Conservation (phyloP, 371 early-diverging fungal species). For the Rhizoclosmatium hyalinum region DNA sequence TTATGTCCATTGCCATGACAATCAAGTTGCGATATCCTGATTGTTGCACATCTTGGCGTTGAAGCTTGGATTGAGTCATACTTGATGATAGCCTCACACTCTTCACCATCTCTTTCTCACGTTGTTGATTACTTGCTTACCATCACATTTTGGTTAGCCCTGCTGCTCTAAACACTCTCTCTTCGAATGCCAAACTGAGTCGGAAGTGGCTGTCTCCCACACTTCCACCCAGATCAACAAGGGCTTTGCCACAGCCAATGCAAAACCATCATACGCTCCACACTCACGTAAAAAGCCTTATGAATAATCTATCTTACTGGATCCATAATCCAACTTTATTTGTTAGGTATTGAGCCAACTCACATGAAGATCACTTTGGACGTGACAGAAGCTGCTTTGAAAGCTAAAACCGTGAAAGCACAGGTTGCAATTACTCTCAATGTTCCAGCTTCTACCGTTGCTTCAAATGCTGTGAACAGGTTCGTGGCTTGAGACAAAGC, state of each 20-base stretch:
- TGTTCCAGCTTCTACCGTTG: slow-evolving; percentile 3
- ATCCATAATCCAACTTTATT: background rate
- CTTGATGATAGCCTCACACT: no score
- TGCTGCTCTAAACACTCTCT: slow-evolving; percentile 11
- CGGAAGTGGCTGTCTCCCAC: background rate
- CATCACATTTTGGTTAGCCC: background rate
- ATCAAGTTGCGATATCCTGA: no score
- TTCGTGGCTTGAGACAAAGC: background rate
- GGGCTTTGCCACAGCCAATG: slow-evolving; percentile 18
- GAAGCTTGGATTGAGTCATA: no score
- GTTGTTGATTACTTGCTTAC: no score
- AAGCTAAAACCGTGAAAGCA: slow-evolving; percentile 3
- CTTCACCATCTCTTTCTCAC: no score
- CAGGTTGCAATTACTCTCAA: background rate
- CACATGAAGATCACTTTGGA: slow-evolving; percentile 13
- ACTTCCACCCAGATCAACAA: slow-evolving; percentile 20
- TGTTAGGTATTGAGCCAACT: background rate
- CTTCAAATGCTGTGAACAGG: background rate
- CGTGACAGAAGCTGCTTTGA: slow-evolving; percentile 10
- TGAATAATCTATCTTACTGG: background rate
- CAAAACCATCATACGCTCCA: slow-evolving; percentile 29
- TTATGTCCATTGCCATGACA: no score
- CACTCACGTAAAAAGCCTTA: slow-evolving; percentile 7
- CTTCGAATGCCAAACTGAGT: background rate
- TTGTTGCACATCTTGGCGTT: no score